Evolutionary conservation across 164 flowering plant genomes (phyloP), one percentile per base, ranked within the genome.

Genomic region (Magnolia changhungtana): DNA sequence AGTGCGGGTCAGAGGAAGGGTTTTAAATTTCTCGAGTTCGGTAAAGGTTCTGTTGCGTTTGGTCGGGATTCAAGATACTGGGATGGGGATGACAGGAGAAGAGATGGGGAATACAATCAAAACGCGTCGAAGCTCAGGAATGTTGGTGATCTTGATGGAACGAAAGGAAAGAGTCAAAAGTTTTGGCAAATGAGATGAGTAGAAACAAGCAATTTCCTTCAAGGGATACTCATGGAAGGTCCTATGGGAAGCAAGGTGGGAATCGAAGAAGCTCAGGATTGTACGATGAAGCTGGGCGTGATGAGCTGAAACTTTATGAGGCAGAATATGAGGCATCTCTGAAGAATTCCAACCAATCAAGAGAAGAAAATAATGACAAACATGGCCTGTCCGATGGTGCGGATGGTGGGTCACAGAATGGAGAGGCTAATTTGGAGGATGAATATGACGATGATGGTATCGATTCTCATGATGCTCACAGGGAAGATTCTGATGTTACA

Each of bases 251-350:
- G 50, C 66, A 45, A 63, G 77, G 71, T 76, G 72, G 50, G 7
- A 81, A 77, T 71, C 78, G 63, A 66, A 82, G 64, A 81, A 86
- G 84, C 20, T 76, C 71, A 80, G 92, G 94, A 19, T 85, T 94
- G 83, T 96, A 96, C 75, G 92, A 96, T 87, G 98, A 96, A 88
- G 96, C 91, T 76, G 99, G 98, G 2, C 98, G 97, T 61, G 79
- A 91, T 80, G 97, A 94, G 77, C 76, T 96, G 80, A 91, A 87
- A 80, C 86, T 68, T 79, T 96, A 96, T 83, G 98, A 94, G 86
- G 96, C 90, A 45, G 89, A 92, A 78, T 94, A 90, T 78, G 92
- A 92, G 80, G 97, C 94, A 0, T 94, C 98, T 74, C 71, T 55
- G 61, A 55, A 55, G 61, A 11, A 8, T 55, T 55, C 61, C 18